Evolutionary conservation across 2,329 filamentous ascomycete species (phyloP).

Genomic region (Fusarium tupiense): DNA sequence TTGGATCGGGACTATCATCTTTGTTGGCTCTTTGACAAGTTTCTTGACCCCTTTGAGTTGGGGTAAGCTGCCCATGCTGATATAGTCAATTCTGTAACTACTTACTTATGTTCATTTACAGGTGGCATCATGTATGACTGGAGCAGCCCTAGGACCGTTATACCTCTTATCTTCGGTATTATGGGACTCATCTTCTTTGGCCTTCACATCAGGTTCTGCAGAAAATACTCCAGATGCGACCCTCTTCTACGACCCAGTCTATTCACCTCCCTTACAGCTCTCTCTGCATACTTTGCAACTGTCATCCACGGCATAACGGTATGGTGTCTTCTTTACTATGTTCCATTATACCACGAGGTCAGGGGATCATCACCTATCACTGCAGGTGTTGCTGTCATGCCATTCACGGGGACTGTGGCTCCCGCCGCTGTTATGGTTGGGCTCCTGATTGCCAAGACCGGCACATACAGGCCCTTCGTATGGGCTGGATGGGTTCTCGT

Average conservation of each 20-base stretch:
- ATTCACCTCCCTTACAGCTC: slow-evolving; percentile 35
- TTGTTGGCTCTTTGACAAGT: slow-evolving; percentile 66
- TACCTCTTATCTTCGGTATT: slow-evolving; percentile 67
- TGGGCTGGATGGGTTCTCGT: slow-evolving; percentile 70
- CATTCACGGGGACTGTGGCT: slow-evolving; percentile 70
- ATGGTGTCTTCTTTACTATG: slow-evolving; percentile 38
- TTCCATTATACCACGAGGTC: slow-evolving; percentile 36
- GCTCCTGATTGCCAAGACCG: slow-evolving; percentile 64
- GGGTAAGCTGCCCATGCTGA: slow-evolving; percentile 12
- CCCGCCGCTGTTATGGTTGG: slow-evolving; percentile 67
- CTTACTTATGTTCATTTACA: slow-evolving; percentile 11
- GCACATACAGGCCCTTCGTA: slow-evolving; percentile 68
- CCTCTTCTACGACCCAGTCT: slow-evolving; percentile 37
- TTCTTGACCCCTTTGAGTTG: slow-evolving; percentile 39
- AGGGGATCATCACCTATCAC: slow-evolving; percentile 33
- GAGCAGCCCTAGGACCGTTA: slow-evolving; percentile 68
- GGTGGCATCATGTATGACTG: slow-evolving; percentile 74
- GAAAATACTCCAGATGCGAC: slow-evolving; percentile 35
- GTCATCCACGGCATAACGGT: slow-evolving; percentile 36
- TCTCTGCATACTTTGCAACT: slow-evolving; percentile 39
- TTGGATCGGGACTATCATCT: slow-evolving; percentile 69
- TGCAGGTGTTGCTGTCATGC: slow-evolving; percentile 62
- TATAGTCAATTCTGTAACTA: background rate
- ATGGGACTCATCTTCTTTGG: slow-evolving; percentile 47
- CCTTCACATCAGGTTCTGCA: slow-evolving; percentile 33